These are phyloP conservation scores for Trapa incisa DNA, from an alignment of 345 rosid genomes.

Conservation along the genomic window DNA sequence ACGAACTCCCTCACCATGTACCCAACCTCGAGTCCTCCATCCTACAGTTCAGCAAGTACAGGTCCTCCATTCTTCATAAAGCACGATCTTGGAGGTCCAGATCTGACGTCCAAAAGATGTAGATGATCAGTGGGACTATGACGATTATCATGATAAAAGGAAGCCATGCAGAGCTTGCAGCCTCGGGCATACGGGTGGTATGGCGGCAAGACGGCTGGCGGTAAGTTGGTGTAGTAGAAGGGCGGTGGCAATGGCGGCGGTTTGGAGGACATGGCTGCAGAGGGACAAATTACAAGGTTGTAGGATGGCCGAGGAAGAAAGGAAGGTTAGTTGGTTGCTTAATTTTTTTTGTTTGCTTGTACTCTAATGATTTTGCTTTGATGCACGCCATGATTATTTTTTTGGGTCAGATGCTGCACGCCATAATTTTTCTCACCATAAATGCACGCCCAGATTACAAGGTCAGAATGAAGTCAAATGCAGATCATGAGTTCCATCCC, in stretches of 20 bases:
- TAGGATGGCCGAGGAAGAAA: not conserved
- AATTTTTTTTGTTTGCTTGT: slow-evolving; percentile 1
- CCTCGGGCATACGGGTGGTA: not conserved
- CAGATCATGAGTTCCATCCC: no score
- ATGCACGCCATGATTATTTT: not conserved
- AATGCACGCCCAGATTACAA: no score
- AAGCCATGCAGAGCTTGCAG: not conserved
- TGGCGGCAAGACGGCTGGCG: slow-evolving; percentile 4
- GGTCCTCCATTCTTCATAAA: slow-evolving; percentile 15
- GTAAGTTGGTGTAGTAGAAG: slow-evolving; percentile 8
- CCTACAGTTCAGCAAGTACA: slow-evolving; percentile 48
- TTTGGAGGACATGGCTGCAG: not conserved
- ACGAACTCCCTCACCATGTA: slow-evolving; percentile 61
- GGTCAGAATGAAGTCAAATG: no score
- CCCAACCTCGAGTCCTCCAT: slow-evolving; percentile 29
- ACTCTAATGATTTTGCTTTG: slow-evolving; percentile 6
- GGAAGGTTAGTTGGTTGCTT: not conserved
- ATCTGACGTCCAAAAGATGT: slow-evolving; percentile 10
- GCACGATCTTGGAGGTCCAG: slow-evolving; percentile 1
- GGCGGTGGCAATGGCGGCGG: not conserved
- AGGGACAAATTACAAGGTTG: not conserved
- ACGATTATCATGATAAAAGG: not conserved
- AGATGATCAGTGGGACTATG: not conserved
- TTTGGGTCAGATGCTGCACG: no score
- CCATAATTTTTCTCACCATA: no score